Evolutionary conservation across 768 basidiomycete species (phyloP), one percentile per base, ranked within the genome.

Genomic region (Sistotremastrum niveocremeum): DNA sequence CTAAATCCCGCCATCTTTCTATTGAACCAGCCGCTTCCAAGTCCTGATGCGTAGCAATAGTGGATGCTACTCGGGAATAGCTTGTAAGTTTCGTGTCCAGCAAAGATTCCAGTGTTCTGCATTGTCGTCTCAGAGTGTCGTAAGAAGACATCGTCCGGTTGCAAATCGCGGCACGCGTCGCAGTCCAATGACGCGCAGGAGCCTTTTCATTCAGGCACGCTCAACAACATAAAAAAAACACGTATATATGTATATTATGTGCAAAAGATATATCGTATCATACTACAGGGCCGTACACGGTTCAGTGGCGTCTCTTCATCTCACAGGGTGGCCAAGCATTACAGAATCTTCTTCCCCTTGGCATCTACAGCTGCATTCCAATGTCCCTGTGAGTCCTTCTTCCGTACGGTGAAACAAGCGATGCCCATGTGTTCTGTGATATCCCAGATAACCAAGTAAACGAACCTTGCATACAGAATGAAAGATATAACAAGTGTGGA

Each of bases 381-480:
- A 11, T 71, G 65, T 7, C 84, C 83, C 40, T 72, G 60, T 35
- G 65, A 65, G 52, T 89, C 87, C 72, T 78, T 85, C 67, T 86
- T 91, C 46, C 80, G 70, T 39, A 95, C 90, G 10, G 85, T 89
- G 57, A 95, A 90, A 66, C 90, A 97, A 1, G 89, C 94, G 54
- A 95, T 89, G 8, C 94, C 94, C 50, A 94, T 73, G 63, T 82
- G 83, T 49, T 90, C 76, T 47, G 89, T 94, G 62, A 97, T 88
- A 52, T 91, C 84, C 49, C 62, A 64, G 54, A 93, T 89, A 46
- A 93, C 88, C n/a, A 82, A 66, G 31, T 75, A 70, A 54, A 81
- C 84, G 62, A 93, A 93, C 39, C 82, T 72, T 29, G 70, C 76
- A 55, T 88, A 94, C 37, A 74, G 72, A 55, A 79, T 50, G 46